These are phyloP conservation scores for Cyclotella choctawhatcheeana DNA, from an alignment of 108 stramenopile species.

Conservation along the genomic window DNA sequence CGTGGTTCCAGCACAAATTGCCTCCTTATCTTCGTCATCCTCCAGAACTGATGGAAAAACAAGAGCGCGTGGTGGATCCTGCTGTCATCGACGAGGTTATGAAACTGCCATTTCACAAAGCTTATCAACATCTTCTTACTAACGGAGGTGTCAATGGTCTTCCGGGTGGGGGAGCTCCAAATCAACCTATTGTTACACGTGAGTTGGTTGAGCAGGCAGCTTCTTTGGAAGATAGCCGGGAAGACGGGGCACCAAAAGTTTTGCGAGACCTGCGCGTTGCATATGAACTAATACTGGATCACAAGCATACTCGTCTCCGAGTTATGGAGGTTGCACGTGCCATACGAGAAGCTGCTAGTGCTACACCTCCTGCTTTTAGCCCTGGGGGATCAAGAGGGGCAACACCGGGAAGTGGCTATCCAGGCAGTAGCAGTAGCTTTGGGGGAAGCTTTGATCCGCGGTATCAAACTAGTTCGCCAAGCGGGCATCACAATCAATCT, in stretches of 20 bases:
- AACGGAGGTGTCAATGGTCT: constrained; percentile 53
- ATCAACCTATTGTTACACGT: constrained; percentile 72
- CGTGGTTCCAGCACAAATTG: constrained; percentile 98
- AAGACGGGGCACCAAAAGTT: constrained; percentile 82
- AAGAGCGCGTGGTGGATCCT: constrained; percentile 88
- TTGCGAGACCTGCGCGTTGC: constrained; percentile 92
- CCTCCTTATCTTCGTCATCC: constrained; percentile 96
- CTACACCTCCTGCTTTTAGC: constrained; percentile 89
- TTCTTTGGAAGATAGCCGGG: constrained; percentile 80
- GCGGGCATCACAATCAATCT: constrained; percentile 44
- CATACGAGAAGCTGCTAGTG: constrained; percentile 90
- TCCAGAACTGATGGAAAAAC: constrained; percentile 95
- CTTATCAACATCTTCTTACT: constrained; percentile 54
- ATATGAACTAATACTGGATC: constrained; percentile 97
- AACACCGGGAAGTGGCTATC: constrained; percentile 78
- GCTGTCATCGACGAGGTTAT: constrained; percentile 92
- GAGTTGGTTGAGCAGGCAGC: constrained; percentile 88
- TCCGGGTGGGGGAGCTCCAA: constrained; percentile 41
- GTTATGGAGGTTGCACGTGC: constrained; percentile 94
- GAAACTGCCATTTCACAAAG: constrained; percentile 89
- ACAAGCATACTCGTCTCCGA: constrained; percentile 94
- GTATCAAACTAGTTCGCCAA: constrained; percentile 42
- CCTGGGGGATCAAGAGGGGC: constrained; percentile 87
- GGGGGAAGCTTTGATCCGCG: constrained; percentile 50
- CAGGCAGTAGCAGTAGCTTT: constrained; percentile 52